Evolutionary conservation across 805 yeast genomes (phyloP), one percentile per base, ranked within the genome.

Genomic region (Lipomyces lipofer): DNA sequence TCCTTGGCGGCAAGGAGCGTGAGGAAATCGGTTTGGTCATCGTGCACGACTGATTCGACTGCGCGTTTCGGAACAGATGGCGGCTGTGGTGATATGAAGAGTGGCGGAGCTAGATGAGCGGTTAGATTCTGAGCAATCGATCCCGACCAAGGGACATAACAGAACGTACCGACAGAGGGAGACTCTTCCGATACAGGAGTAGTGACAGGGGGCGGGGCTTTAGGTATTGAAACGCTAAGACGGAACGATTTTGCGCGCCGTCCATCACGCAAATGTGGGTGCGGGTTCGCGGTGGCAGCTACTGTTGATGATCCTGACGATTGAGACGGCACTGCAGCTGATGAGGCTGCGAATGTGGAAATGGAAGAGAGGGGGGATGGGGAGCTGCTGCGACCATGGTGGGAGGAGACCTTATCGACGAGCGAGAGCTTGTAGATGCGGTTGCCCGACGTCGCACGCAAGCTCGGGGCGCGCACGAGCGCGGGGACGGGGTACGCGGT

Each of bases 1-100:
- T 73, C 75, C 51, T 70, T 69, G 25, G 69, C 62, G 1, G 77
- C 77, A 30, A 73, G 65, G 45, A 69, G 64, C 25, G 71, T 64
- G 46, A 70, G 63, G 33, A 58, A 55, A 28, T 58, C 62, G 9
- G 53, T 33, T 6, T 51, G 39, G 17, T 49, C 51, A 6, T 50
- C 58, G 28, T 33, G 28, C 13, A 45, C 27, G 12, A 21, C 49
- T 15, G 49, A 27, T 32, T 54, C 55, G 19, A 50, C 19, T 22
- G 43, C 29, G 7, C 30, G 12, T 12, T n/a, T 29, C 7, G 55
- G 51, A 13, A 46, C 36, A 10, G 55, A 4, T 7, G 60, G 61
- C 42, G 36, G 25, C 42, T 57, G 49, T 7, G 61, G 61, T 9
- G 61, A 54, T 2, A 57, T 53, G 32, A 43, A 57, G 12, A 57